Evolutionary conservation across 2,329 filamentous ascomycete genomes (phyloP).

Genomic region (Ascochyta clinopodiicola): DNA sequence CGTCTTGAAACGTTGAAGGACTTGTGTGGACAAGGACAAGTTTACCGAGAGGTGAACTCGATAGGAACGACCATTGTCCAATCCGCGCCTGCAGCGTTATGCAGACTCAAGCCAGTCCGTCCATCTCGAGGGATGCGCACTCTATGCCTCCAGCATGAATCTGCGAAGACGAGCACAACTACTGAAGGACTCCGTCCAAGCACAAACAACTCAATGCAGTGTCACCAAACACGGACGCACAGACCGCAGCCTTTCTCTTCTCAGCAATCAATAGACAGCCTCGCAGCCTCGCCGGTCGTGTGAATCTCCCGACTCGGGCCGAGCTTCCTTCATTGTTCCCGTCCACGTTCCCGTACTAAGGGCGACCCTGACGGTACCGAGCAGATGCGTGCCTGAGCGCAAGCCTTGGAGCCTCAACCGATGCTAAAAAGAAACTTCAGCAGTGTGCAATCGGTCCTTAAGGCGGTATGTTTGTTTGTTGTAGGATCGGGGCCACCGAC

Average conservation of each 20-base stretch:
- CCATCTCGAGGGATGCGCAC: neutral
- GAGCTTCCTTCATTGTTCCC: constrained; percentile 16
- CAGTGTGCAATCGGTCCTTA: neutral
- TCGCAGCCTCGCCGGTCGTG: constrained; percentile 13
- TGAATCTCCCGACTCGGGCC: constrained; percentile 19
- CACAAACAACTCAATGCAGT: constrained; percentile 9
- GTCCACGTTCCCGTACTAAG: constrained; percentile 15
- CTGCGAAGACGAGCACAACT: neutral
- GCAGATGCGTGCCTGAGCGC: constrained; percentile 6
- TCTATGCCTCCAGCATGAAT: neutral
- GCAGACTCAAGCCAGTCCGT: neutral
- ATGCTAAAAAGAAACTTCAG: constrained; percentile 3
- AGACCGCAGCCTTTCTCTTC: constrained; percentile 4
- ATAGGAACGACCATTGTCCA: neutral
- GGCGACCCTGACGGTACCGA: constrained; percentile 5
- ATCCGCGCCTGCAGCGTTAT: constrained; percentile 1
- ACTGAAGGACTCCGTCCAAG: neutral
- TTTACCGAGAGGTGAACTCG: neutral
- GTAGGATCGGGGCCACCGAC: neutral
- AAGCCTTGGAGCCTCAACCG: neutral
- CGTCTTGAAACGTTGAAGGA: constrained; percentile 17
- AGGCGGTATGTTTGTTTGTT: neutral
- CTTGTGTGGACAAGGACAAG: constrained; percentile 3
- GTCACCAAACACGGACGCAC: constrained; percentile 16
- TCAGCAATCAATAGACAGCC: constrained; percentile 15